These are phyloP conservation scores for Coemansia brasiliensis DNA, from an alignment of 192 early-diverging fungal genomes.

Conservation along the genomic window DNA sequence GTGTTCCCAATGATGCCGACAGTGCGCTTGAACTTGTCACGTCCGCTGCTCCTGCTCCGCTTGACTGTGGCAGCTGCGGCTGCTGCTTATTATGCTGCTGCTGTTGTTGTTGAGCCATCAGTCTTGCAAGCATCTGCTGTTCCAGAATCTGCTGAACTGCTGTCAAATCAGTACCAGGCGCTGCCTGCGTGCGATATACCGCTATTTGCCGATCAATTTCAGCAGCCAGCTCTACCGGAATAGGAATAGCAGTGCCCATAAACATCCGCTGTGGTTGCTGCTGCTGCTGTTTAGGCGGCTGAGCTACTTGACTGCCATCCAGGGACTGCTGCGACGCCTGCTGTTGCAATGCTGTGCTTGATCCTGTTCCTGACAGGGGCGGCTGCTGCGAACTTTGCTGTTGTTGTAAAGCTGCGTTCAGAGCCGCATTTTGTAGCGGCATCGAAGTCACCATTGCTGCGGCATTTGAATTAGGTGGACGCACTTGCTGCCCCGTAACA, in stretches of 20 bases:
- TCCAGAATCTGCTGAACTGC: slow-evolving; percentile 16
- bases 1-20: not conserved
- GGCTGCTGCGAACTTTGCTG: not conserved
- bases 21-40: not conserved
- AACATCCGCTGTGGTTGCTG: slow-evolving; percentile 30
- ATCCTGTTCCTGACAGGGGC: not conserved
- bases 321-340: slow-evolving; percentile 5
- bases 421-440: not conserved
- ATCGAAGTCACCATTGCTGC: slow-evolving; percentile 6
- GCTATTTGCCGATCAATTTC: slow-evolving; percentile 32
- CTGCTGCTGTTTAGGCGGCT: slow-evolving; percentile 7
- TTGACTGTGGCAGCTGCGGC: too few relatives aligned
- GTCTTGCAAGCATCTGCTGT: slow-evolving; percentile 14
- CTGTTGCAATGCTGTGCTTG: not conserved
- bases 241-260: slow-evolving; percentile 21
- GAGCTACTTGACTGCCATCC: not conserved
- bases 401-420: not conserved
- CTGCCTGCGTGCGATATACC: slow-evolving; percentile 11
- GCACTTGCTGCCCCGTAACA: not conserved
- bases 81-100: slow-evolving; percentile 6
- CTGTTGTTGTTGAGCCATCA: slow-evolving; percentile 14
- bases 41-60: not conserved
- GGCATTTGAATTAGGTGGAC: not conserved
- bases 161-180: slow-evolving; percentile 3
- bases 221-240: slow-evolving; percentile 19